phyloP scores from a whole-genome alignment of 106 monocot genomes.

The Chionographis japonica region DNA sequence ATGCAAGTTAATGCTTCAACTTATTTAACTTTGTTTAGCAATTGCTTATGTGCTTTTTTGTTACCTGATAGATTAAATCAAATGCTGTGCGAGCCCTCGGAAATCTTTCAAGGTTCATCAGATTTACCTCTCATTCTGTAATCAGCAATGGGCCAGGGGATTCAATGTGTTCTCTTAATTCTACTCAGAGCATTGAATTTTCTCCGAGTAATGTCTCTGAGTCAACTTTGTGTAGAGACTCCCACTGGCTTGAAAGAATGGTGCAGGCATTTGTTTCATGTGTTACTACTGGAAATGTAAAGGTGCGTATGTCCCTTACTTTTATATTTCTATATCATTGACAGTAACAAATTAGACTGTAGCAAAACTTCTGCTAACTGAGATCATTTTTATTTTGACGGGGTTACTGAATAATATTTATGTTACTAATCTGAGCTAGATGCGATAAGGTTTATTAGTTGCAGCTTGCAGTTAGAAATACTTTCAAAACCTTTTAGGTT shows the following conservation, averaged over 20 bases:
- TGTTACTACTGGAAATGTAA: constrained; percentile 99
- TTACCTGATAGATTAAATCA: constrained; percentile 58
- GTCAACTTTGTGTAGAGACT: constrained; percentile 18
- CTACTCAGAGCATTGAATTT: constrained; percentile 5
- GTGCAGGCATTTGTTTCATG: constrained; percentile 96
- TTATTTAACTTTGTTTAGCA: neutral
- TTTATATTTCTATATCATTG: neutral
- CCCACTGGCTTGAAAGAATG: constrained; percentile 83
- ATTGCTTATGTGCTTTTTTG: neutral
- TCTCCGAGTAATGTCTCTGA: constrained; percentile 3
- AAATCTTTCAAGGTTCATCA: constrained; percentile 88
- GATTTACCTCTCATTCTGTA: constrained; percentile 38
- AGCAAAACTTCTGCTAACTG: too few species aligned
- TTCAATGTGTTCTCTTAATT: neutral
- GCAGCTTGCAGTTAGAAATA: too few species aligned
- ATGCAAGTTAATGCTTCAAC: too few species aligned
- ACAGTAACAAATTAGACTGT: neutral
- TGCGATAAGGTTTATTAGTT: too few species aligned
- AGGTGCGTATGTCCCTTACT: constrained; percentile 34
- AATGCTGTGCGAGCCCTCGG: constrained; percentile 99
- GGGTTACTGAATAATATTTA: too few species aligned
- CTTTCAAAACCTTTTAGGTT: neutral
- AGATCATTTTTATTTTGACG: too few species aligned
- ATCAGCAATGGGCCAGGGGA: constrained; percentile 2
- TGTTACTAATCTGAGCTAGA: too few species aligned